Evolutionary conservation across 768 basidiomycete genomes (phyloP).

Genomic region (Mycena rebaudengoi): DNA sequence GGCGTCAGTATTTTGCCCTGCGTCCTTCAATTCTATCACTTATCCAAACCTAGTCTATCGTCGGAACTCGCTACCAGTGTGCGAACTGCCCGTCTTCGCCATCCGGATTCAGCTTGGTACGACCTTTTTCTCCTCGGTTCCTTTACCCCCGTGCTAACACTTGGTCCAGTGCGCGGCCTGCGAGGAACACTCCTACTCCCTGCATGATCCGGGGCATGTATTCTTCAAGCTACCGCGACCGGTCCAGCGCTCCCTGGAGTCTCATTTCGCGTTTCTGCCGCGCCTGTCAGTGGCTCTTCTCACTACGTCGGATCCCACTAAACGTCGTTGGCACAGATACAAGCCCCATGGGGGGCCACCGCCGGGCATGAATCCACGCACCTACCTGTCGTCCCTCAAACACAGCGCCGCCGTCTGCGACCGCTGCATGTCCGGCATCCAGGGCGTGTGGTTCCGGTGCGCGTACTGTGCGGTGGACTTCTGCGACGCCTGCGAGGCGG

Average conservation of each 20-base stretch:
- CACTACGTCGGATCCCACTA: conserved; percentile 9
- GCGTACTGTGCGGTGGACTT: conserved; percentile 88
- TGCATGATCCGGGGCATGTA: conserved; percentile 86
- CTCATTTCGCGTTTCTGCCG: conserved; percentile 70
- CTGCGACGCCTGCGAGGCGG: conserved; percentile 83
- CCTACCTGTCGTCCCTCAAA: conserved; percentile 65
- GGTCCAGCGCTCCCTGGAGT: conserved; percentile 64
- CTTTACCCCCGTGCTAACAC: background rate
- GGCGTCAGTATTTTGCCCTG: conserved; percentile 49
- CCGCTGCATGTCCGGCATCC: conserved; percentile 81
- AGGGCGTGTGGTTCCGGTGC: conserved; percentile 92
- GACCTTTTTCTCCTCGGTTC: conserved; percentile 30
- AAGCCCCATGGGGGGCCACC: conserved; percentile 66
- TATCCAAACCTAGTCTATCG: conserved; percentile 60
- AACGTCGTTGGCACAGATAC: conserved; percentile 57
- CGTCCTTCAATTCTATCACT: background rate
- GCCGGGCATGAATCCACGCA: conserved; percentile 49
- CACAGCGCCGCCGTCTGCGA: conserved; percentile 85
- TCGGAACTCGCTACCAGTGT: conserved; percentile 88
- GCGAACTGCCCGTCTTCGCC: conserved; percentile 86
- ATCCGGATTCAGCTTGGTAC: conserved; percentile 76
- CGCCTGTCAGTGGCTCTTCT: conserved; percentile 56
- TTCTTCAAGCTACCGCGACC: conserved; percentile 91
- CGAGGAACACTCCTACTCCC: conserved; percentile 76
- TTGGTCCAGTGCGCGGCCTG: conserved; percentile 78